Conservation (phyloP, 1,284 basidiomycete species). For the Moniliella sp. region DNA sequence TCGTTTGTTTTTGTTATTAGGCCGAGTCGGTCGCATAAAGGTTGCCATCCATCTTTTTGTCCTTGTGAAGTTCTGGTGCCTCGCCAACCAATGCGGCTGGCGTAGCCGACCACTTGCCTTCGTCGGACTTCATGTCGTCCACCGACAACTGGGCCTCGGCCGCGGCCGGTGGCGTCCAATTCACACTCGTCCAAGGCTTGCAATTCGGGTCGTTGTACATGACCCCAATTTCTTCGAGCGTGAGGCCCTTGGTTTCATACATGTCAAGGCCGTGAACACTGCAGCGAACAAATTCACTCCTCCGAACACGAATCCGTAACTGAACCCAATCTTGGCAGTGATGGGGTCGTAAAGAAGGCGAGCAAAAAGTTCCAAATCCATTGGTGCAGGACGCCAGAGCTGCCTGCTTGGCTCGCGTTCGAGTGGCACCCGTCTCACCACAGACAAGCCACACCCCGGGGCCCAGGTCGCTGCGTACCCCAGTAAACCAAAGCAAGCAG, state of each 20-base stretch:
- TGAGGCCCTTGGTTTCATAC: conserved; percentile 55
- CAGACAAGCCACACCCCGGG: conserved; percentile 26
- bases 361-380: conserved; percentile 38
- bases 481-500: conserved; percentile 56
- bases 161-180: too few relatives aligned
- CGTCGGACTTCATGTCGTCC: too few relatives aligned
- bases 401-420: conserved; percentile 54
- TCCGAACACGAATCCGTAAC: conserved; percentile 54
- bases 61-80: too few relatives aligned
- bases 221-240: conserved; percentile 47
- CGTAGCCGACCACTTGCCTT: too few relatives aligned
- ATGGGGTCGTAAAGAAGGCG: conserved; percentile 11
- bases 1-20: too few relatives aligned
- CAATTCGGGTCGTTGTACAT: conserved; percentile 42
- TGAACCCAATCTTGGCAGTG: conserved; percentile 35
- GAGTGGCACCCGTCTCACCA: conserved; percentile 50
- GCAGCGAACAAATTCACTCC: conserved; percentile 35
- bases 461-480: conserved; percentile 55
- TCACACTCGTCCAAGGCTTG: conserved; percentile 53
- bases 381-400: conserved; percentile 50
- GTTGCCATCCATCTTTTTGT: too few relatives aligned
- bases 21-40: too few relatives aligned
- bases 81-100: too few relatives aligned
- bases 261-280: conserved; percentile 41
- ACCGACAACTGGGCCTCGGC: too few relatives aligned